Evolutionary conservation across 2,329 filamentous ascomycete species (phyloP).

Genomic region (Cladophialophora immunda): DNA sequence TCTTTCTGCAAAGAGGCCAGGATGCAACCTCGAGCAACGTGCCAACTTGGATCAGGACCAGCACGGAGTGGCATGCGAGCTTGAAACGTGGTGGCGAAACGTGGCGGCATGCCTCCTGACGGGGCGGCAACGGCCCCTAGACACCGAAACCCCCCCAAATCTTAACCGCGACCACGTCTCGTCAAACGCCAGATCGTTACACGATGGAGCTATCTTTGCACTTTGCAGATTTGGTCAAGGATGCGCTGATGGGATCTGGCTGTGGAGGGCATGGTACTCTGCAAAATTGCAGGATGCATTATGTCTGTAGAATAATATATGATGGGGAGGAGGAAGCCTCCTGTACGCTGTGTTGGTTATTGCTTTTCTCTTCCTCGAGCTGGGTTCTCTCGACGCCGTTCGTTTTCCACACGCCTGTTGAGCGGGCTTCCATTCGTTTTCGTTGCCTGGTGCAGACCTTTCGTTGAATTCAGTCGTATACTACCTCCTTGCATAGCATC

Average conservation of each 20-base stretch:
- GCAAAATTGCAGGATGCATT: not conserved
- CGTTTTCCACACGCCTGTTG: slow-evolving; percentile 30
- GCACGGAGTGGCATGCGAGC: not conserved
- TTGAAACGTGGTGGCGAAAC: slow-evolving; percentile 6
- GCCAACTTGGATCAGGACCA: not conserved
- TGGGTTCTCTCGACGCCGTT: slow-evolving; percentile 15
- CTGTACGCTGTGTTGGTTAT: not conserved
- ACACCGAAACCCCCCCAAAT: not conserved
- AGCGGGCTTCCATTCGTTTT: slow-evolving; percentile 28
- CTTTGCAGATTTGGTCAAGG: not conserved
- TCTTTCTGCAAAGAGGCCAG: not conserved
- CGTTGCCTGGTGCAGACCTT: slow-evolving; percentile 25
- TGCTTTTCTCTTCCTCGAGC: slow-evolving; percentile 4
- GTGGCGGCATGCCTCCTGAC: not conserved
- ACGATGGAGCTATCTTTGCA: not conserved
- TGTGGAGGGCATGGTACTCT: not conserved
- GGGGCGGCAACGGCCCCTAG: not conserved
- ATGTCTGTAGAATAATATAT: not conserved
- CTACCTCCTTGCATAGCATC: slow-evolving; percentile 3
- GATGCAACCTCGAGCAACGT: not conserved
- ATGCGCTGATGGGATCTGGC: not conserved
- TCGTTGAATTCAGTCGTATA: slow-evolving; percentile 14
- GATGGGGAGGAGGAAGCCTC: not conserved
- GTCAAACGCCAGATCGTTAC: slow-evolving; percentile 8
- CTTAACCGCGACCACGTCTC: not conserved